Conservation (phyloP, 73 alveolate genomes). For the Blepharisma japonicum region DNA sequence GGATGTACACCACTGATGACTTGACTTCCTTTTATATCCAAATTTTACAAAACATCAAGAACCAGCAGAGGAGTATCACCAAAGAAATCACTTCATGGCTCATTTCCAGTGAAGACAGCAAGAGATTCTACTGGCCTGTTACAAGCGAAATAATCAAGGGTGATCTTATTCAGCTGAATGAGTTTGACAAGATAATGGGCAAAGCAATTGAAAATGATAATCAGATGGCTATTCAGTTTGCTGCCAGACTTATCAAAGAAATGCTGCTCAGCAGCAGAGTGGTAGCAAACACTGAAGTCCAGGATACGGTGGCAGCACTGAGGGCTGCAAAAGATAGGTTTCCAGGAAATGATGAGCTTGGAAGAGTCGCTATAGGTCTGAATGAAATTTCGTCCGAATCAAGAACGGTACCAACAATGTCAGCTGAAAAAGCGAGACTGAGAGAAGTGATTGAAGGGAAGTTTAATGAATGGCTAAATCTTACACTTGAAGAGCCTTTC, state of each 20-base stretch:
- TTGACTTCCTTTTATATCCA: slow-evolving; percentile 29
- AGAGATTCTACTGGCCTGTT: slow-evolving; percentile 24
- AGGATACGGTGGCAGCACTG: background rate
- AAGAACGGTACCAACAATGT: background rate
- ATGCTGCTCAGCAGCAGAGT: background rate
- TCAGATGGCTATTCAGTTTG: slow-evolving; percentile 12
- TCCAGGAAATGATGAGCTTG: slow-evolving; percentile 16
- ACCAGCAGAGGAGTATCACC: slow-evolving; percentile 28
- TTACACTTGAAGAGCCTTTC: background rate
- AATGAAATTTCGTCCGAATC: background rate
- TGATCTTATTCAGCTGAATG: slow-evolving; percentile 14
- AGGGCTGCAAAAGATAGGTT: background rate
- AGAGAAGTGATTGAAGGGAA: background rate
- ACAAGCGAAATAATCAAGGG: slow-evolving; percentile 10
- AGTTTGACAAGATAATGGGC: slow-evolving; percentile 38
- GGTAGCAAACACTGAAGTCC: background rate
- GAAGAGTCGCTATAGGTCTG: background rate
- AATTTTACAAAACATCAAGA: slow-evolving; percentile 45
- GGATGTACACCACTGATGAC: slow-evolving; percentile 5
- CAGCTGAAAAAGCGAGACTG: background rate
- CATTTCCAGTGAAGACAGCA: slow-evolving; percentile 26
- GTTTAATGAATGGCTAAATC: background rate
- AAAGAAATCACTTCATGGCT: slow-evolving; percentile 32
- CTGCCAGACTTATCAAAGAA: background rate
- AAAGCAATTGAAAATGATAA: slow-evolving; percentile 53